Percentiles rank a stretch among this genome's conserved stretches.
phyloP scores from a whole-genome alignment of 2,329 filamentous ascomycete species.

The Alternaria longipes region DNA sequence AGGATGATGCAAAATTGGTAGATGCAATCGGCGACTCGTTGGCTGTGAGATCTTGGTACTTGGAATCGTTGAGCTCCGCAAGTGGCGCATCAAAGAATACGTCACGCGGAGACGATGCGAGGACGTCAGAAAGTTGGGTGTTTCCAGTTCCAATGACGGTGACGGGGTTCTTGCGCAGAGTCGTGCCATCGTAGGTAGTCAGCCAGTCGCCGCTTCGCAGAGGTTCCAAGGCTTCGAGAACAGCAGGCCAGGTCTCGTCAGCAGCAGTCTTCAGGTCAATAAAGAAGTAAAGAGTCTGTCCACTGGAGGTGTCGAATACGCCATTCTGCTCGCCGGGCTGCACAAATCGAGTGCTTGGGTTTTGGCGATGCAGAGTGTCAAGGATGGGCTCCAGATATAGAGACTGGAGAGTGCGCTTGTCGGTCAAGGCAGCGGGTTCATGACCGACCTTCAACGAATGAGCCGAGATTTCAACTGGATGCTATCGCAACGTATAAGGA shows the following conservation, averaged over 20 bases:
- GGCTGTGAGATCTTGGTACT: constrained; percentile 57
- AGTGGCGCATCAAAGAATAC: constrained; percentile 71
- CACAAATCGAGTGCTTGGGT: constrained; percentile 62
- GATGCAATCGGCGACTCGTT: constrained; percentile 64
- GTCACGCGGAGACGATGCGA: constrained; percentile 47
- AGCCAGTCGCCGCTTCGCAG: constrained; percentile 64
- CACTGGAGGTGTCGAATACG: constrained; percentile 66
- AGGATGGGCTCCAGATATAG: constrained; percentile 70
- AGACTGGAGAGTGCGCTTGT: constrained; percentile 62
- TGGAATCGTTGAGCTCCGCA: constrained; percentile 52
- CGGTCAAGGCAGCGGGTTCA: constrained; percentile 61
- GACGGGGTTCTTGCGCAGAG: constrained; percentile 60
- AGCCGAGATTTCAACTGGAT: not conserved
- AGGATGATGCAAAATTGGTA: constrained; percentile 58
- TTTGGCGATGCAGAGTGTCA: constrained; percentile 64
- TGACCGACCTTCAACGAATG: constrained; percentile 61
- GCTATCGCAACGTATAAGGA: not conserved
- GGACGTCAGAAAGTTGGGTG: constrained; percentile 54
- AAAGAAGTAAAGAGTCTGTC: constrained; percentile 70
- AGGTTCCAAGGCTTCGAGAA: constrained; percentile 65
- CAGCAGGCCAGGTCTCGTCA: constrained; percentile 63
- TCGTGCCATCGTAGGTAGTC: constrained; percentile 60
- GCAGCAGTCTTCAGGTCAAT: constrained; percentile 71
- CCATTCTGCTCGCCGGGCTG: constrained; percentile 63
- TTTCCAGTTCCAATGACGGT: constrained; percentile 72